phyloP scores from a whole-genome alignment of 140 eudicot species.

The Flaveria floridana region DNA sequence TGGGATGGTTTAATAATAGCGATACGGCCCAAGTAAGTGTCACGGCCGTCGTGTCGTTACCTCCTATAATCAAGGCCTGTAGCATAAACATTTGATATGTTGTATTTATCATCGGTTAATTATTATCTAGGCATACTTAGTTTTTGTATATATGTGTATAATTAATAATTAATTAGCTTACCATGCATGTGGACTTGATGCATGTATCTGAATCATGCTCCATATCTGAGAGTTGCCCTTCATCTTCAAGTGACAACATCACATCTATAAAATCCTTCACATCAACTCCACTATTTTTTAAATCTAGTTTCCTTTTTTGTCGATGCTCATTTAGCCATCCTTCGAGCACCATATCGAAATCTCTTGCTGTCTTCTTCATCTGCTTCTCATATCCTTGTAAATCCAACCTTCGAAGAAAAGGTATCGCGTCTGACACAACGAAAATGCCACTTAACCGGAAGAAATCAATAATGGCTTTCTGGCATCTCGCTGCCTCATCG shows the following conservation, averaged over 20 bases:
- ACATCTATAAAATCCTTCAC: constrained; percentile 37
- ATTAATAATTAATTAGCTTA: background rate
- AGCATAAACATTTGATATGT: background rate
- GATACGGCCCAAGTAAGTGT: constrained; percentile 31
- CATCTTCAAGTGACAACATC: constrained; percentile 33
- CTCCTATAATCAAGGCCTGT: constrained; percentile 20
- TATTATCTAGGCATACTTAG: too few relatives aligned
- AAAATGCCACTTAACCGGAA: constrained; percentile 28
- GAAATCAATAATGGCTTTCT: constrained; percentile 27
- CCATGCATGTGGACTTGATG: background rate
- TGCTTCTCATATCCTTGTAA: constrained; percentile 34
- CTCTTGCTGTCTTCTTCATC: constrained; percentile 36
- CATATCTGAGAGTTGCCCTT: background rate
- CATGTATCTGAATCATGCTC: background rate
- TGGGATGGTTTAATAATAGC: constrained; percentile 29
- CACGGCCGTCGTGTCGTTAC: constrained; percentile 23
- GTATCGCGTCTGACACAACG: constrained; percentile 29
- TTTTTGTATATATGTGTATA: too few relatives aligned
- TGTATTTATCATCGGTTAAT: background rate
- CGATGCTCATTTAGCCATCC: constrained; percentile 41
- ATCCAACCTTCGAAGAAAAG: constrained; percentile 32
- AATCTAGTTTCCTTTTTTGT: constrained; percentile 1
- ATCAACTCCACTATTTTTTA: background rate
- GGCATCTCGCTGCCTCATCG: constrained; percentile 21
- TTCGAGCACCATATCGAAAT: constrained; percentile 26